Evolutionary conservation across 768 basidiomycete species (phyloP), one percentile per base, ranked within the genome.

Genomic region (Daedalea quercina): DNA sequence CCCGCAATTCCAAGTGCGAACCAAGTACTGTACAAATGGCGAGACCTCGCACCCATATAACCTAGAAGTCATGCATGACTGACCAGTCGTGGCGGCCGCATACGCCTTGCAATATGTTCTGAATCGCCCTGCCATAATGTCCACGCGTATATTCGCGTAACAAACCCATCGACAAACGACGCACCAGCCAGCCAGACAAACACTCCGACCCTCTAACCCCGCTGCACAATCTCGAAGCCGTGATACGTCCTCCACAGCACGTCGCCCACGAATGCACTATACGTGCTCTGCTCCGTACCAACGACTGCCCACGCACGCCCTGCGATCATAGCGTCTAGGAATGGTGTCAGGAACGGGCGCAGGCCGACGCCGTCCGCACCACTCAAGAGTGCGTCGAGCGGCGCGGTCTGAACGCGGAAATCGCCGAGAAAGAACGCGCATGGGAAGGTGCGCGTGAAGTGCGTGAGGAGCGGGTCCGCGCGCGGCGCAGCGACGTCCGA

Each of bases 261-360:
- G 53, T 87, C 83, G 52, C 73, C 69, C 19, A 87, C 76, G 57
- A 82, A 92, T 50, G 72, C 68, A 64, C 85, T 86, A 58, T 89
- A 91, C 26, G 90, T 90, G 60, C 87, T 90, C 51, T 78, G 77
- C 50, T 80, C 77, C 12, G 88, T 92, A 1, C 85, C 87, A 0
- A 84, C 78, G 26, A 88, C 76, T 15, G 61, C 69, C 64, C 73
- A 67, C 0, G 82, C 84, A 49, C 74, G 73, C 2, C 79, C 78
- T 15, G 80, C 77, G 26, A 93, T 77, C 69, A 88, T 72, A 6
- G 83, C 86, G 62, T 90, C 88, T 28, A 91, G 59, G 53, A 89
- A 78, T 1, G 87, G 85, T 20, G 78, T 60, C 11, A 87, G 53
- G 57, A 80, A 78, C 15, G 55, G 59, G 19, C 61, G 71, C 57